Evolutionary conservation across 2,329 filamentous ascomycete genomes (phyloP).

Genomic region (Aspergillus texensis): DNA sequence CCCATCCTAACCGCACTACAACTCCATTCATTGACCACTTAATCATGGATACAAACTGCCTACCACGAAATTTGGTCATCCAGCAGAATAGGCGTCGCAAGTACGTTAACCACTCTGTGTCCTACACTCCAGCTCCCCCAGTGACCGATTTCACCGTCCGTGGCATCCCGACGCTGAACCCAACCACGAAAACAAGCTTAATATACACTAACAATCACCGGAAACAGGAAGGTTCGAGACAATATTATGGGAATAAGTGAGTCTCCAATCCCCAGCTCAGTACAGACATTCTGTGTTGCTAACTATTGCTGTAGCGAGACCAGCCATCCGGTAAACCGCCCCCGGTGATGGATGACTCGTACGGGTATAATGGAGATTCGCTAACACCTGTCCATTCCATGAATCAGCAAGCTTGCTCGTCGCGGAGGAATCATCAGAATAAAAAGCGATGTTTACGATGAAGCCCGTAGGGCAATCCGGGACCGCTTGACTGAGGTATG

Average conservation of each 20-base stretch:
- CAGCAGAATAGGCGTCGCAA: background rate
- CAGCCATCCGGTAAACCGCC: conserved; percentile 32
- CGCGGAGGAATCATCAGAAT: conserved; percentile 38
- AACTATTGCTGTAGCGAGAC: conserved; percentile 24
- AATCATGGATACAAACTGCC: background rate
- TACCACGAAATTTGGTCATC: background rate
- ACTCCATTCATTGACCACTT: too few species aligned
- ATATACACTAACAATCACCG: background rate
- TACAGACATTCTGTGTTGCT: background rate
- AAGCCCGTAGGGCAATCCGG: conserved; percentile 26
- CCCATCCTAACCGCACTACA: background rate
- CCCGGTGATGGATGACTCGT: background rate
- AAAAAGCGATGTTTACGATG: conserved; percentile 31
- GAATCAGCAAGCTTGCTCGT: conserved; percentile 37
- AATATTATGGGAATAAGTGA: conserved; percentile 34
- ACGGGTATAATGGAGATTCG: background rate
- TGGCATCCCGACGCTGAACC: background rate
- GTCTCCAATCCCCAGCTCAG: conserved; percentile 8
- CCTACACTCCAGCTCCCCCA: background rate
- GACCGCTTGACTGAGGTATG: conserved; percentile 26
- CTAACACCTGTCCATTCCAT: background rate
- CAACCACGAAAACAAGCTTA: background rate
- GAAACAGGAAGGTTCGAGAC: conserved; percentile 23
- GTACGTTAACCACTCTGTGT: background rate
- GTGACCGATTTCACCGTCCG: background rate